phyloP scores from a whole-genome alignment of 2,329 filamentous ascomycete species.

The Malbranchea cinnamomea region DNA sequence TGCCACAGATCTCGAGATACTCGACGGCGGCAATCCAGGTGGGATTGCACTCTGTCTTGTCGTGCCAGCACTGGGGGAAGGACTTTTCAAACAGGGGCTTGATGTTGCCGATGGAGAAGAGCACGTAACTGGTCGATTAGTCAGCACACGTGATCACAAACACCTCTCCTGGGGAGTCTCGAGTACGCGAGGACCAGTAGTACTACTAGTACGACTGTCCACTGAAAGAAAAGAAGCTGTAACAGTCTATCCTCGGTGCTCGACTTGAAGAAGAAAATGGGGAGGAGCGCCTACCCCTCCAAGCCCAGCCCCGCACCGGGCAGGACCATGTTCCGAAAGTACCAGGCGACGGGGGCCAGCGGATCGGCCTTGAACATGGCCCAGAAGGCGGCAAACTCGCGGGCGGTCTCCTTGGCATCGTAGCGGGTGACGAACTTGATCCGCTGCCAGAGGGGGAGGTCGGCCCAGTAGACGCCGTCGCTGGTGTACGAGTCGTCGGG shows the following conservation, averaged over 20 bases:
- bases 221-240: slow-evolving; percentile 1
- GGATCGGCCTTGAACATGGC: slow-evolving; percentile 76
- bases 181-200: no score
- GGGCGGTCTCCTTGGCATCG: slow-evolving; percentile 52
- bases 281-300: slow-evolving; percentile 45
- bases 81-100: slow-evolving; percentile 62
- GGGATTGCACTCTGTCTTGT: slow-evolving; percentile 49
- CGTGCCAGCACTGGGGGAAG: slow-evolving; percentile 67
- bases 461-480: slow-evolving; percentile 85
- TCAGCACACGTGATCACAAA: slow-evolving; percentile 1
- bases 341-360: slow-evolving; percentile 67
- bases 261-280: slow-evolving; percentile 1
- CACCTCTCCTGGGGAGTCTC: neutral
- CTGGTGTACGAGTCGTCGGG: slow-evolving; percentile 77
- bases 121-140: slow-evolving; percentile 52
- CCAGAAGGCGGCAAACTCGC: slow-evolving; percentile 54
- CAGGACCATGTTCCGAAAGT: slow-evolving; percentile 79
- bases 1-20: slow-evolving; percentile 86
- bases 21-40: slow-evolving; percentile 76
- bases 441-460: slow-evolving; percentile 56
- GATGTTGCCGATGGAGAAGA: slow-evolving; percentile 93
- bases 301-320: slow-evolving; percentile 84
- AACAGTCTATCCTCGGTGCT: neutral
- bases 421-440: slow-evolving; percentile 60
- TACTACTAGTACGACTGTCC: no score